Evolutionary conservation across 495 filamentous ascomycete species (phyloP), one percentile per base, ranked within the genome.

Genomic region (Aspergillus indologenus): DNA sequence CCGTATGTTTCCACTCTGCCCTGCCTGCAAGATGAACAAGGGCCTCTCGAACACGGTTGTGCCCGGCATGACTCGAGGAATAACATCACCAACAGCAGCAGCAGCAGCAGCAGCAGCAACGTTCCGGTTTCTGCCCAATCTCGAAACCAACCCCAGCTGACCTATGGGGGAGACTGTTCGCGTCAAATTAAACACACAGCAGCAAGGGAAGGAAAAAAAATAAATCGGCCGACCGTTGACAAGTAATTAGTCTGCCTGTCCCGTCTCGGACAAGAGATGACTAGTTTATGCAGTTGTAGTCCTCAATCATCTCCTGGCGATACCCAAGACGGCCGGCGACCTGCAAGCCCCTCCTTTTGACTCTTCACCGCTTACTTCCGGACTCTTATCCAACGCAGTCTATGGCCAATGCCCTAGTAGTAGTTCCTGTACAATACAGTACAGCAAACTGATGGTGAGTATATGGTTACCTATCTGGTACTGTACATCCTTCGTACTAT

Each of bases 61-160:
- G 63, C 40, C 59, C 40, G 40, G 54, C 58, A 64, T 49, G 52
- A 42, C 45, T 53, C 51, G 56, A 18, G 31, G 48, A 48, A 52
- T 49, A 55, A 9, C 34, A 42, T 50, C 48, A 45, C 52, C 51
- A 59, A 43, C 29, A 46, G 15, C 40, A 56, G 45, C 49, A 40
- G 34, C 12, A 40, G 6, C 12, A 14, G 34, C 34, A 40, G 34
- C 12, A 40, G 34, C 34, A 14, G 34, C 53, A 43, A 53, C 49
- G 24, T 54, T 68, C 59, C 57, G 50, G 31, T 68, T 68, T 65
- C 58, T 68, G 65, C 65, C 65, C 62, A 65, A 68, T 52, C 17
- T 54, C 26, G 20, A 29, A n/a, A 50, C 48, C 19, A 26, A 48
- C 44, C 31, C 21, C 17, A 44, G 21, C 42, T 11, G 29, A 42